Base-by-base conservation (phyloP, 768 basidiomycete genomes). In the Mycena olivaceomarginata region DNA sequence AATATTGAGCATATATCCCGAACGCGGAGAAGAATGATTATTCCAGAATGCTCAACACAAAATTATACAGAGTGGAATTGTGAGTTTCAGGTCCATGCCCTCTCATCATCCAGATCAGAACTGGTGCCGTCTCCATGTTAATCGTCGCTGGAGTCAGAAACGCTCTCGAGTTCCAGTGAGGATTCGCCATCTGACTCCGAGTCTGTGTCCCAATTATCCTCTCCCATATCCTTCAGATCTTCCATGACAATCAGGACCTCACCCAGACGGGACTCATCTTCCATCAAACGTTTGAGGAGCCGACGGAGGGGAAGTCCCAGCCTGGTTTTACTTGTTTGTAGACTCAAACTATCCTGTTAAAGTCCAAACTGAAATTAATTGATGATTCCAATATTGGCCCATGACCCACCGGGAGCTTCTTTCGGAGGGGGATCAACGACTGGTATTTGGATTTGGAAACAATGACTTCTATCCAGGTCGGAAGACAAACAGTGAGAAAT, bases 171-270 rank as follows among this genome's bases (percentile, higher is more conserved):
- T 22, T 15, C 53, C 9, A 56, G n/a, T 22, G 7, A 8, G 22
- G 53, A 56, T 22, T 56, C 22, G 12, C 22, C 53, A 22, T 51
- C 48, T 16, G 48, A 51, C 16, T 51, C 48, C 48, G 48, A 51
- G 48, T 51, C 48, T 51, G 48, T 51, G 18, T 51, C 48, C 48
- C 48, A 51, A 16, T 16, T 51, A 20, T 12, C 18, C 53, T 56
- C 53, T 45, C 53, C n/a, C 59, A 60, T 79, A 70, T 25, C 78
- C 71, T 56, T 74, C 62, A 20, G 16, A 11, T 57, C 56, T 9
- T 57, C 56, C 0, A 57, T 57, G 5, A 57, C 20, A 15, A n/a
- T 15, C 16, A 60, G 37, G 20, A 8, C 20, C 9, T 37, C 31
- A 3, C 59, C 31, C 7, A n/a, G 31, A 60, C 59, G 59, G 7